A percentile compares a stretch with the other conserved stretches of the same genome.
Evolutionary conservation across 371 early-diverging fungal genomes (phyloP).

Genomic region (Furculomyces boomerangus): DNA sequence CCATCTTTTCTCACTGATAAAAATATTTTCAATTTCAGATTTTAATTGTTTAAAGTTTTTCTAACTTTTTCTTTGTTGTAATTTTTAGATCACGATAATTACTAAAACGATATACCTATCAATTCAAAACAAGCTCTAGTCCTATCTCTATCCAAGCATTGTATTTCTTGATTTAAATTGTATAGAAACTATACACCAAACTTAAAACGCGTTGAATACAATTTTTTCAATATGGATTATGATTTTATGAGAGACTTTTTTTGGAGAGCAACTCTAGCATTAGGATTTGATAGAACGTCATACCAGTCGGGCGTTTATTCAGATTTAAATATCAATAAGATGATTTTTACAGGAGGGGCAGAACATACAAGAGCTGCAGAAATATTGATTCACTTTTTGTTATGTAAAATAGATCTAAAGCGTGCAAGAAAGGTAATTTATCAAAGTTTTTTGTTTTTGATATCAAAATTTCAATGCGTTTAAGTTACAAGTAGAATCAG

Average conservation of each 20-base stretch:
- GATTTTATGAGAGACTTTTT: slow-evolving; percentile 6
- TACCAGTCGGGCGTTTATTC: slow-evolving; percentile 16
- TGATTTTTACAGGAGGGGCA: slow-evolving; percentile 17
- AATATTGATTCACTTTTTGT: slow-evolving; percentile 16
- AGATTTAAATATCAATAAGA: slow-evolving; percentile 10
- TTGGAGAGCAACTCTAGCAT: slow-evolving; percentile 15
- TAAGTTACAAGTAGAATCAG: not conserved
- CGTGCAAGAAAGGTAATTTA: slow-evolving; percentile 4
- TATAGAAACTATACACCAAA: too few relatives aligned
- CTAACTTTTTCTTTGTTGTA: not conserved
- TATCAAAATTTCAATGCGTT: not conserved
- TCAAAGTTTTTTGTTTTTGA: not conserved
- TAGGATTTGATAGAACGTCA: slow-evolving; percentile 13
- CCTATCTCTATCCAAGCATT: too few relatives aligned
- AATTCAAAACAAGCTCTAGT: too few relatives aligned
- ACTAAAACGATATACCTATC: too few relatives aligned
- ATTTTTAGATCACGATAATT: too few relatives aligned
- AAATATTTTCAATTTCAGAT: not conserved
- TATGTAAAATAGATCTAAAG: slow-evolving; percentile 9
- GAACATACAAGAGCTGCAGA: slow-evolving; percentile 21
- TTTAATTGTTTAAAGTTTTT: not conserved
- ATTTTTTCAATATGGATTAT: too few relatives aligned
- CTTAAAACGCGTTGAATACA: too few relatives aligned
- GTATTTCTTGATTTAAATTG: too few relatives aligned
- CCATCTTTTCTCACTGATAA: not conserved